These are phyloP conservation scores for Fraxinus americana DNA, from an alignment of 257 asterid species.

Conservation along the genomic window DNA sequence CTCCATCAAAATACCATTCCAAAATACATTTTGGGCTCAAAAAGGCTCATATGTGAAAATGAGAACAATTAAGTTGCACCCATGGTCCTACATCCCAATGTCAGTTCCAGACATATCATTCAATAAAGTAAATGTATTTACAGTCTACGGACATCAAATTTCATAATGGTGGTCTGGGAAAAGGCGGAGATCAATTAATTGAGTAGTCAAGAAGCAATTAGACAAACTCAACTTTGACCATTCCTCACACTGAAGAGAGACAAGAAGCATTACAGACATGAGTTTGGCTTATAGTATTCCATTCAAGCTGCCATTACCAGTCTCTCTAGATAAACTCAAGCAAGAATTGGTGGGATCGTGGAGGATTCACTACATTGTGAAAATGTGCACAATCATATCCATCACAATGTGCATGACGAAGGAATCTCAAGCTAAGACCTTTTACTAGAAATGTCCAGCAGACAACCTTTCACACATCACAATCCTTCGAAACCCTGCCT, in stretches of 20 bases:
- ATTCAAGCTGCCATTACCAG: too few species aligned
- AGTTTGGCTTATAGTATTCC: not conserved
- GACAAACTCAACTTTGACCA: not conserved
- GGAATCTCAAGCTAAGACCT: not conserved
- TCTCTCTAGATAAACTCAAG: too few species aligned
- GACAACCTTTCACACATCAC: not conserved
- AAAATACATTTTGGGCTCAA: too few species aligned
- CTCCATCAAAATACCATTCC: too few species aligned
- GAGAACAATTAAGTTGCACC: not conserved
- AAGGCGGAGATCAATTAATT: not conserved
- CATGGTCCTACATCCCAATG: not conserved
- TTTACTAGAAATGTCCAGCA: not conserved
- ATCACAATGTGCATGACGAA: not conserved
- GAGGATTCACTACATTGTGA: not conserved
- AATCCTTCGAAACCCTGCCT: not conserved
- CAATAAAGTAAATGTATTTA: not conserved
- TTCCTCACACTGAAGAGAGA: not conserved
- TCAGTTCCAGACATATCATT: not conserved
- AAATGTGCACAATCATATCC: not conserved
- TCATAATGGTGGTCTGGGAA: not conserved
- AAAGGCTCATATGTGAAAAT: too few species aligned
- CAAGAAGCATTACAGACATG: not conserved
- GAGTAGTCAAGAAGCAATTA: not conserved
- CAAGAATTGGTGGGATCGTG: not conserved
- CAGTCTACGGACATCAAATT: not conserved